Evolutionary conservation across 2,329 filamentous ascomycete species (phyloP).

Genomic region (Diaporthe destruens): DNA sequence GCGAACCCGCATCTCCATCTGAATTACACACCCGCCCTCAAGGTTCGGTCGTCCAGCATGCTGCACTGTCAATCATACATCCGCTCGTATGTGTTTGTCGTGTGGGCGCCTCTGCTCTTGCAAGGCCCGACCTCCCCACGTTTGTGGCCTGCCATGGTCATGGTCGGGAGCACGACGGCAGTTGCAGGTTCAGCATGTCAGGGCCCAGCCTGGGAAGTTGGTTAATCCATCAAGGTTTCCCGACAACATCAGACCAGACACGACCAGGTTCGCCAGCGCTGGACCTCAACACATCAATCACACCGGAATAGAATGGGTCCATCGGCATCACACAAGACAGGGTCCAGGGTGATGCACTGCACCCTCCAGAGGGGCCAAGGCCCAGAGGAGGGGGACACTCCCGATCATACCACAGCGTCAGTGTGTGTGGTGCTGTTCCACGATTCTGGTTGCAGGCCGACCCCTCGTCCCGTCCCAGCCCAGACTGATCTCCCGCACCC

Average conservation of each 20-base stretch:
- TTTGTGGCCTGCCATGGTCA: constrained; percentile 7
- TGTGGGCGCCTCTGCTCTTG: neutral
- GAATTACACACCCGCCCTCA: neutral
- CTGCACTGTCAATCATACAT: constrained; percentile 36
- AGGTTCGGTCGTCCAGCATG: constrained; percentile 28
- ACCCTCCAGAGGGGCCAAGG: neutral
- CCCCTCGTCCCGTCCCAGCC: constrained; percentile 28
- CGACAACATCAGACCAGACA: constrained; percentile 30
- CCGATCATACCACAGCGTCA: constrained; percentile 26
- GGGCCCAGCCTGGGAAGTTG: too few relatives aligned
- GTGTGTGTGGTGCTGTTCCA: constrained; percentile 34
- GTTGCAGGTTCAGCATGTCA: constrained; percentile 28
- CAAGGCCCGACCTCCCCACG: constrained; percentile 14
- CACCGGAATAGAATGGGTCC: constrained; percentile 17
- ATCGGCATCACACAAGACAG: constrained; percentile 19
- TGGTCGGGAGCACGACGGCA: constrained; percentile 33
- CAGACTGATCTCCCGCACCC: constrained; percentile 27
- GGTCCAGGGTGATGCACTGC: neutral
- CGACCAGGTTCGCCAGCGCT: neutral
- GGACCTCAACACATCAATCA: constrained; percentile 10
- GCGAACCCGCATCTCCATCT: constrained; percentile 29
- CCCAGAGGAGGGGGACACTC: constrained; percentile 1
- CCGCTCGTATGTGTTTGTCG: neutral
- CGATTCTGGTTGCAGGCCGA: constrained; percentile 34
- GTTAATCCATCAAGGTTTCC: constrained; percentile 26